Conservation (phyloP, 2,329 filamentous ascomycete genomes). For the Diaporthe ilicicola region DNA sequence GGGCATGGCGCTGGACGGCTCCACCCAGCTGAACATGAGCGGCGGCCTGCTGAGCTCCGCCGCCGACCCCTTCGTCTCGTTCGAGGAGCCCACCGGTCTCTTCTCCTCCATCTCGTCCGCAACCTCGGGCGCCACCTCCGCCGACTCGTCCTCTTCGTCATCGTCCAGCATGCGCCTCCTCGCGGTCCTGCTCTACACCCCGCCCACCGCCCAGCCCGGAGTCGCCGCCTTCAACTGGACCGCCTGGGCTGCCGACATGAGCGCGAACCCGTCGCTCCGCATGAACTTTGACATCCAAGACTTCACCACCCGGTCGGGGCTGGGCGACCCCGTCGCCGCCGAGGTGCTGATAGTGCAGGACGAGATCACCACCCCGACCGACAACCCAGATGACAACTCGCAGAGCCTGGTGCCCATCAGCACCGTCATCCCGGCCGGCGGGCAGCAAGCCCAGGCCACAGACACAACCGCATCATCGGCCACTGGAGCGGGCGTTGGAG, state of each 20-base stretch:
- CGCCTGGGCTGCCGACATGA: slow-evolving; percentile 29
- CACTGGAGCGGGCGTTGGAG: not conserved
- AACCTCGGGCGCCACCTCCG: slow-evolving; percentile 35
- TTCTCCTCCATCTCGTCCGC: slow-evolving; percentile 39
- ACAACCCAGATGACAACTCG: slow-evolving; percentile 14
- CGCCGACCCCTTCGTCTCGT: slow-evolving; percentile 39
- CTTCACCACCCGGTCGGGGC: slow-evolving; percentile 28
- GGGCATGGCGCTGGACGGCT: slow-evolving; percentile 28
- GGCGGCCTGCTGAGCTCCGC: slow-evolving; percentile 32
- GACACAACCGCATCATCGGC: not conserved
- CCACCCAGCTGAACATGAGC: slow-evolving; percentile 30
- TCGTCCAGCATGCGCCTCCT: slow-evolving; percentile 32
- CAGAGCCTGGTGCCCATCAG: slow-evolving; percentile 27
- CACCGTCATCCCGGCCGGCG: slow-evolving; percentile 20
- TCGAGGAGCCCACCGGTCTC: slow-evolving; percentile 25
- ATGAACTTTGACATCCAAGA: slow-evolving; percentile 28
- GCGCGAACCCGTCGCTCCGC: slow-evolving; percentile 25
- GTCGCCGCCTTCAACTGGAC: slow-evolving; percentile 27
- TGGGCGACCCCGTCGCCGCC: slow-evolving; percentile 29
- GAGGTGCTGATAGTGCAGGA: slow-evolving; percentile 30
- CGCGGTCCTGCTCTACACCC: slow-evolving; percentile 27
- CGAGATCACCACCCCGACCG: not conserved
- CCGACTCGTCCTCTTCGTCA: slow-evolving; percentile 32
- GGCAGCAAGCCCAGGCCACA: not conserved
- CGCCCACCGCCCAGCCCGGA: not conserved